These are phyloP conservation scores for Cyathus striatus DNA, from an alignment of 768 basidiomycete genomes.

Conservation along the genomic window DNA sequence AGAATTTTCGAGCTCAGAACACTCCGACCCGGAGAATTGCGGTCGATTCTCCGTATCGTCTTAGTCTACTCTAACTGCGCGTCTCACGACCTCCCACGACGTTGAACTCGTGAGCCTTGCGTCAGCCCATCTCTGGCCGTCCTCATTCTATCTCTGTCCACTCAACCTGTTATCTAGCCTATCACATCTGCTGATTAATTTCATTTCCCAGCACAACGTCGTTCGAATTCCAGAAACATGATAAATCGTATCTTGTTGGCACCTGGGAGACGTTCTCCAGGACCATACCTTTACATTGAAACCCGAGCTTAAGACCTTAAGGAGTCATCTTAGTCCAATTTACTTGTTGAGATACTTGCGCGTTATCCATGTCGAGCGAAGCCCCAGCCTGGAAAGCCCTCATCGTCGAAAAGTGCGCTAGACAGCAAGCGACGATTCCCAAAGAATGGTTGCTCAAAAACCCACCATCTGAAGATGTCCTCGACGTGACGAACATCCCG, in stretches of 20 bases:
- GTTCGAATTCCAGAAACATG: constrained; percentile 7
- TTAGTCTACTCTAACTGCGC: too few species aligned
- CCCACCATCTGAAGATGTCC: constrained; percentile 35
- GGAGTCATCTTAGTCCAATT: background rate
- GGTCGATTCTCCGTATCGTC: too few species aligned
- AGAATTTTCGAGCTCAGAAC: too few species aligned
- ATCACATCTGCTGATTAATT: too few species aligned
- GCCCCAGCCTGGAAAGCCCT: constrained; percentile 43
- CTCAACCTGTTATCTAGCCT: too few species aligned
- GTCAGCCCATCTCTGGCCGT: too few species aligned
- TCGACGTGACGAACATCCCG: constrained; percentile 1
- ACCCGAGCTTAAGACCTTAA: background rate
- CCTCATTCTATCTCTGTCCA: too few species aligned
- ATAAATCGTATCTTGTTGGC: constrained; percentile 1
- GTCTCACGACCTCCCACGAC: too few species aligned
- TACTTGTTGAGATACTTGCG: background rate
- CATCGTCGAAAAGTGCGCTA: constrained; percentile 45
- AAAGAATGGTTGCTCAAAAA: constrained; percentile 53
- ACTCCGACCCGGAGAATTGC: too few species aligned
- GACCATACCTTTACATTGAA: background rate
- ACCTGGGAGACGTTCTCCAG: background rate
- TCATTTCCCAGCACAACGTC: background rate
- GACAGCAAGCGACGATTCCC: constrained; percentile 55
- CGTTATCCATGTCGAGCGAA: constrained; percentile 12
- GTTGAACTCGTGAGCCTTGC: too few species aligned